Conservation (phyloP, 176 grass and related monocot species). For the barley (Hordeum vulgare) region DNA sequence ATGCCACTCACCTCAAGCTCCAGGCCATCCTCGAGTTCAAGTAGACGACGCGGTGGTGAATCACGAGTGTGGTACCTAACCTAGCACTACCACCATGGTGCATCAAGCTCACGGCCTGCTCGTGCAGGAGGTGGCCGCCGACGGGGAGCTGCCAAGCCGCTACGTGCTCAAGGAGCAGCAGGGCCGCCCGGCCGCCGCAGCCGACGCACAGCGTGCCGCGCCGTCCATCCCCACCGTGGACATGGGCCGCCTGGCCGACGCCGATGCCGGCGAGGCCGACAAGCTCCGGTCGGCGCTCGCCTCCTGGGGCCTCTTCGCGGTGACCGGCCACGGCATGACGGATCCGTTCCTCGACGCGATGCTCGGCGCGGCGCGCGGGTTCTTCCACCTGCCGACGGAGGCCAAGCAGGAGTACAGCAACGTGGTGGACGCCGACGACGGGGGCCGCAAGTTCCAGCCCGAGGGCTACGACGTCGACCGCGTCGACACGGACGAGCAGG, state of each 20-base stretch:
- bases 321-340: conserved; percentile 28
- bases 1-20: background rate
- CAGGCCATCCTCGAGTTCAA: background rate
- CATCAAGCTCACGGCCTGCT: background rate
- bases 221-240: conserved; percentile 41
- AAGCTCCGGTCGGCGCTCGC: conserved; percentile 38
- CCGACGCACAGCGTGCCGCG: background rate
- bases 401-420: conserved; percentile 44
- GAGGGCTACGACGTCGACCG: conserved; percentile 59
- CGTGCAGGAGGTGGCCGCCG: background rate
- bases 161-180: background rate
- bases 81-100: background rate
- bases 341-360: conserved; percentile 28
- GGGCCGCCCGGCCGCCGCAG: background rate
- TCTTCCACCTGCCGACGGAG: conserved; percentile 47
- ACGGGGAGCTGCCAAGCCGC: background rate
- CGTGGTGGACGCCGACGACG: conserved; percentile 16
- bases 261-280: conserved; percentile 27
- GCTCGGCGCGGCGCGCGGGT: conserved; percentile 20
- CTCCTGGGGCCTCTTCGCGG: conserved; percentile 53
- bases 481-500: conserved; percentile 36
- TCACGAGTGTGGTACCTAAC: background rate
- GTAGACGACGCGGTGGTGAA: background rate
- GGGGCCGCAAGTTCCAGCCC: conserved; percentile 10
- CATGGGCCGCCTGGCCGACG: conserved; percentile 21